Evolutionary conservation across 768 basidiomycete species (phyloP), one percentile per base, ranked within the genome.

Genomic region (Mycena metata): DNA sequence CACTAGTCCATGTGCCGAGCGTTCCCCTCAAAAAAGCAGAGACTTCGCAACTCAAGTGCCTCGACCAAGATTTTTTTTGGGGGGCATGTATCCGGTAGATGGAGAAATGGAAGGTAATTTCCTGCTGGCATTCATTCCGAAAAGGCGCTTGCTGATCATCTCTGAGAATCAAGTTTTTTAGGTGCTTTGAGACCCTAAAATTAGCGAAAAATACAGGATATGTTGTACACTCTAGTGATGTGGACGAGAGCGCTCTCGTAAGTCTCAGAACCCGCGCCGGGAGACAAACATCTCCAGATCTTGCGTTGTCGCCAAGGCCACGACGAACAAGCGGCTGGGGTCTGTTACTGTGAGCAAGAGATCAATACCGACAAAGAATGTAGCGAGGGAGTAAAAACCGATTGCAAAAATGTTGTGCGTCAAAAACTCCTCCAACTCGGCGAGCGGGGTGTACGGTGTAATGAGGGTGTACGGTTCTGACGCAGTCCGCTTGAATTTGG

Each of bases 351-450:
- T 21, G n/a, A 42, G 45, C 39, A 39, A 10, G 50, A 30, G 2
- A 42, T 75, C 24, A 35, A 35, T n/a, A 21, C 43, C 42, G 12
- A 42, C 16, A 41, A 49, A 64, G 54, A 3, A 33, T 33, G 24
- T 45, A 36, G 30, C 24, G 33, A 54, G 49, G 16, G 15, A 16
- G 12, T 16, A 74, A 85, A 51, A 59, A 91, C 94, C 91, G 30
- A 96, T 79, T 2, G 93, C 94, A 70, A 95, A 95, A 45, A 91
- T 84, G 70, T 94, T 91, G 23, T 82, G 61, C 70, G 84, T 81
- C 59, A 97, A 82, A 79, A 98, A 98, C 13, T 82, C 83, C 73
- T 96, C 95, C n/a, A 97, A 83, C 15, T 95, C 93, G 0, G 87
- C 86, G 12, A 97, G 84, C 2, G 93, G 86, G 8, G 95, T 92